Base-by-base conservation (phyloP, 768 basidiomycete species). In the Tricholoma flavovirens region DNA sequence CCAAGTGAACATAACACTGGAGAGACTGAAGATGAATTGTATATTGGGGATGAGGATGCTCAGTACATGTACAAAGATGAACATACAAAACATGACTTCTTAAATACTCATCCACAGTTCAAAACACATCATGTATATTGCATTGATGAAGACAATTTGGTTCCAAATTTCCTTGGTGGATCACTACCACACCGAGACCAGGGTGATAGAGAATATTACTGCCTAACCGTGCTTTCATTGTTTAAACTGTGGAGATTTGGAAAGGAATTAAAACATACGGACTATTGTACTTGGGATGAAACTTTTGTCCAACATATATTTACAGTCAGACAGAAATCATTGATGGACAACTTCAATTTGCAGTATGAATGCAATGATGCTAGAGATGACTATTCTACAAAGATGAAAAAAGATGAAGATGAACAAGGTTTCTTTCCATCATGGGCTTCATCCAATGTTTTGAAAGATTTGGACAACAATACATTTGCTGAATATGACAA, bases 41-140 rank as follows among this genome's bases (percentile, higher is more conserved):
- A 33, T 33, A 33, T 33, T 12, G 32, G 32, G 5, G 15, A 38
- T 38, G 36, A 15, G 14, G 14, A 38, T 38, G 36, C 36, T 38
- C 36, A 38, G 36, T 15, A 38, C 12, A 12, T 38, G 36, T 38
- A 38, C n/a, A 14, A 38, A 38, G 36, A 38, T 54, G 48, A 46
- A 38, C 54, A 26, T 53, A 51, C 60, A 11, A 33, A 33, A 38
- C 26, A 43, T 33, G 14, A n/a, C 29, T 67, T 66, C 54, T 14
- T 52, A 9, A n/a, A 43, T 17, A 57, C 50, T 1, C 68, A 71
- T 62, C 67, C 67, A 9, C 62, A 64, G 15, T 45, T 12, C 24
- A 26, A 54, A 2, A 66, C 65, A 3, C 70, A 70, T 56, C 35
- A 30, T 22, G 14, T 50, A 32, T 12, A 35, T n/a, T 50, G 32